Evolutionary conservation across 108 stramenopile species (phyloP).

Genomic region (Ochromonas danica): DNA sequence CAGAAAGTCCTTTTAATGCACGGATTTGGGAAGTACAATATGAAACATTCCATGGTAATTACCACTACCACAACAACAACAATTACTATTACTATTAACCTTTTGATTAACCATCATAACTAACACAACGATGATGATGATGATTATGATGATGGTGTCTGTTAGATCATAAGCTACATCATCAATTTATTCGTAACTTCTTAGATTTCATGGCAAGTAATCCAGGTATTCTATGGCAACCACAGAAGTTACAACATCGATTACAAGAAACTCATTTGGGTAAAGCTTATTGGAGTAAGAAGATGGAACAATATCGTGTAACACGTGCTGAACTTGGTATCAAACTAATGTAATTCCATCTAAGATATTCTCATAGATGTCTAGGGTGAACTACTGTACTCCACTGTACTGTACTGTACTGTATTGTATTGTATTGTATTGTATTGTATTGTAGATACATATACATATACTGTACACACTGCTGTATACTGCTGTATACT

Average conservation of each 20-base stretch:
- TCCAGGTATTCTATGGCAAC: background rate
- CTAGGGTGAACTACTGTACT: no score
- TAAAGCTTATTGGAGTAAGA: background rate
- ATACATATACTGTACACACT: no score
- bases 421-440: no score
- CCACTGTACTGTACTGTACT: no score
- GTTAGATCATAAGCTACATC: background rate
- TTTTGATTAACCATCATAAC: no score
- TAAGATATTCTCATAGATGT: no score
- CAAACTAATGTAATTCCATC: background rate
- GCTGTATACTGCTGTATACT: no score
- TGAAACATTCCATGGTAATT: constrained; percentile 1
- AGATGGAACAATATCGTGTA: background rate
- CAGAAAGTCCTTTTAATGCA: background rate
- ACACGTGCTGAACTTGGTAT: background rate
- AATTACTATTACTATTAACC: no score
- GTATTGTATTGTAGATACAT: no score
- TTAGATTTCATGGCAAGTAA: background rate
- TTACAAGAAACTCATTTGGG: background rate
- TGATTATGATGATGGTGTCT: no score
- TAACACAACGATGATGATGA: no score
- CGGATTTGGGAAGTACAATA: background rate
- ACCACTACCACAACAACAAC: background rate
- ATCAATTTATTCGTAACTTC: background rate
- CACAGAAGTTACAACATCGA: background rate